phyloP scores from a whole-genome alignment of 768 basidiomycete genomes.

The Leccinum subtestaceum region DNA sequence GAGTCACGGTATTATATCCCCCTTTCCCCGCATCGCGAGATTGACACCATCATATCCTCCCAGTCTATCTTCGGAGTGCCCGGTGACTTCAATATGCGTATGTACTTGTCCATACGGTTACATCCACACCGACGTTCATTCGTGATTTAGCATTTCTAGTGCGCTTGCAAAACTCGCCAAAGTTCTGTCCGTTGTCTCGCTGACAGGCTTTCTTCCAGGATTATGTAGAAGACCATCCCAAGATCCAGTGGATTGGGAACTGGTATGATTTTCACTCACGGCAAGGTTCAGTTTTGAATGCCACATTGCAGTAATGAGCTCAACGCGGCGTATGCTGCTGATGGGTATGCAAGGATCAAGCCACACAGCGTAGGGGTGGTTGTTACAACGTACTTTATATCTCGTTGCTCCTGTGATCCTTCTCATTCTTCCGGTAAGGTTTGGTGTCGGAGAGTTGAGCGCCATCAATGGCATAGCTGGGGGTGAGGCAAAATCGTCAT shows the following conservation, averaged over 20 bases:
- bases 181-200: background rate
- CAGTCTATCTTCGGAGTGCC: conserved; percentile 83
- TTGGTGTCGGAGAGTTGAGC: conserved; percentile 92
- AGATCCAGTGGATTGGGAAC: conserved; percentile 84
- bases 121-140: background rate
- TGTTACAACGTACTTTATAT: conserved; percentile 62
- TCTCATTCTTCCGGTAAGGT: conserved; percentile 39
- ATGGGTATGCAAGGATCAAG: conserved; percentile 90
- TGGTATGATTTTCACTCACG: conserved; percentile 44
- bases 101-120: conserved; percentile 1
- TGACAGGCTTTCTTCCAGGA: conserved; percentile 45
- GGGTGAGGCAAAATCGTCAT: conserved; percentile 36
- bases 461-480: conserved; percentile 85
- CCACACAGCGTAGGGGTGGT: conserved; percentile 68
- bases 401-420: background rate
- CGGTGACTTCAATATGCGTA: conserved; percentile 81
- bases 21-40: background rate
- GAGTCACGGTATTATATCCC: conserved; percentile 48
- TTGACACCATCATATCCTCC: background rate
- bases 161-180: background rate
- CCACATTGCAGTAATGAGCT: conserved; percentile 62
- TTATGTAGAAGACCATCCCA: conserved; percentile 74
- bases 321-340: conserved; percentile 87
- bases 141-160: conserved; percentile 27
- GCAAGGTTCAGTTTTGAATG: background rate